Percentiles rank a stretch among this genome's conserved stretches.
Conservation (phyloP, 1,284 basidiomycete genomes). For the Cutaneotrichosporon sp. region DNA sequence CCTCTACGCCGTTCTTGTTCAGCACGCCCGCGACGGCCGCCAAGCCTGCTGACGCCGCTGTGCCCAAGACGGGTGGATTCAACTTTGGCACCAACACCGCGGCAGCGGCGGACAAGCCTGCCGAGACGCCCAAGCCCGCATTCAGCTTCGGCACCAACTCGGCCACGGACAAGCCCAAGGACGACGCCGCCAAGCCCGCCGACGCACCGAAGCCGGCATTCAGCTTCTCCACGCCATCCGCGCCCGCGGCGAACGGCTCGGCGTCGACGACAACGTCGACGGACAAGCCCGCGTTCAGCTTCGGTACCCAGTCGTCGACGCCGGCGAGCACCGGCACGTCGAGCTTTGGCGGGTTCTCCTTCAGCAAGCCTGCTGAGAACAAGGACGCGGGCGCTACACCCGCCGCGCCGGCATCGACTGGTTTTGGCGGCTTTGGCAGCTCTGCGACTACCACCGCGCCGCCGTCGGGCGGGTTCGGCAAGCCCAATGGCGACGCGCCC, state of each 20-base stretch:
- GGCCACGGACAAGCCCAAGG: slow-evolving; percentile 2
- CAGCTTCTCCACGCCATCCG: not conserved
- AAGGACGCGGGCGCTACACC: not conserved
- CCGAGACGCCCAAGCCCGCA: slow-evolving; percentile 12
- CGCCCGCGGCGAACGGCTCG: slow-evolving; percentile 4
- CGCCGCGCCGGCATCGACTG: not conserved
- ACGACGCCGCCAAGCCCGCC: slow-evolving; percentile 2
- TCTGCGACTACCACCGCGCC: not conserved
- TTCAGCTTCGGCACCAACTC: slow-evolving; percentile 14
- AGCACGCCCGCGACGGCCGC: slow-evolving; percentile 11
- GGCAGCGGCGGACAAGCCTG: slow-evolving; percentile 10
- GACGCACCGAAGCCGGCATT: slow-evolving; percentile 2
- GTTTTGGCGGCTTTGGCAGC: not conserved
- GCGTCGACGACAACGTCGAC: not conserved
- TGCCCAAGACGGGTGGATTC: slow-evolving; percentile 18
- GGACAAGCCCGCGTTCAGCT: slow-evolving; percentile 5
- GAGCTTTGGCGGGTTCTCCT: not conserved
- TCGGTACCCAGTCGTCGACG: not conserved
- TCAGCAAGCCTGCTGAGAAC: not conserved
- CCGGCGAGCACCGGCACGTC: not conserved
- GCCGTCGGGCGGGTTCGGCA: not conserved
- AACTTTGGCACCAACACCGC: slow-evolving; percentile 6
- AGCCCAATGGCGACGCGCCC: not conserved
- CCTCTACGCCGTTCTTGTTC: slow-evolving; percentile 14
- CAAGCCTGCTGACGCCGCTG: slow-evolving; percentile 15